Evolutionary conservation across 2,329 filamentous ascomycete species (phyloP), one percentile per base, ranked within the genome.

Genomic region (Fusarium sp.): DNA sequence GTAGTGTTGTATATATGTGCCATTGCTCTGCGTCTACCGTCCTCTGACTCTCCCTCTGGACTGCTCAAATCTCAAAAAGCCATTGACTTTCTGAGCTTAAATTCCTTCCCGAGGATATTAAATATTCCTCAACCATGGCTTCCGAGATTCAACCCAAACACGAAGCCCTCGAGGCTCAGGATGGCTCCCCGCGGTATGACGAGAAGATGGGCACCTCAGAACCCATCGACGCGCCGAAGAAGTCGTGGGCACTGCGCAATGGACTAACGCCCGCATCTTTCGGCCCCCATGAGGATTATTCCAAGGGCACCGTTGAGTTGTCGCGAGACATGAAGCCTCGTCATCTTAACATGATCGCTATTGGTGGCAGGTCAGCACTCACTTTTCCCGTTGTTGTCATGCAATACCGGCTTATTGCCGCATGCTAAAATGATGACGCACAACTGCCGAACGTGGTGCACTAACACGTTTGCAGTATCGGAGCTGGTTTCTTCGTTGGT

Each of bases 401-500:
- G 37, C 17, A 48, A 60, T 48, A 5, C 62, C 37, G 60, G 47
- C 43, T 60, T 59, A 65, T 60, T 54, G 24, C 53, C 53, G 47
- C 26, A 13, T 41, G 5, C 33, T 24, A 40, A 40, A 32, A 39
- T 15, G 30, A 48, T 60, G 61, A 54, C 43, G 28, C 20, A 17
- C 40, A 7, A 24, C 13, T 3, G 3, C 22, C 15, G 19, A 13
- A 8, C 5, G 2, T 3, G n/a, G 15, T 28, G 41, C 49, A 11
- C 63, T 70, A 30, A 70, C 46, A 14, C 7, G 5, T 5, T 20
- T 26, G 3, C 14, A 70, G 67, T 65, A 89, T 89, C 45, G 86
- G 86, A 74, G 86, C 86, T 62, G 86, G 86, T 77, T 87, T 89
- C 81, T 89, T 88, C 76, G 86, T 89, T 65, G 86, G 86, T 71